Conservation (phyloP, 306 rosid genomes). For the Sphenostylis stenocarpa region DNA sequence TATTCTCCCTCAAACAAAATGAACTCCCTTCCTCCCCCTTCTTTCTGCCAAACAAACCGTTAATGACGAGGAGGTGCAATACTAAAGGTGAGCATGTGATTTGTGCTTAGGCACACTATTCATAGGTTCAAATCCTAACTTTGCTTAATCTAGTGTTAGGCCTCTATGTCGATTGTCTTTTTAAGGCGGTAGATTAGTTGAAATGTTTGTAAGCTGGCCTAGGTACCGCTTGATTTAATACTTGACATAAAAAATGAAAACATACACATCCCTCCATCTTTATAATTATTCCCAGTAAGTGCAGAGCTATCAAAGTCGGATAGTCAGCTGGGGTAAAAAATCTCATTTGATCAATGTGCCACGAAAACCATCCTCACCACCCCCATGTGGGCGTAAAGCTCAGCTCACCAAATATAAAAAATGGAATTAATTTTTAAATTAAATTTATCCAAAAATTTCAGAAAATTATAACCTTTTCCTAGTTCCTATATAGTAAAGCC, state of each 20-base stretch:
- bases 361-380: background rate
- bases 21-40: too few relatives aligned
- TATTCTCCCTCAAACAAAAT: too few relatives aligned
- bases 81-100: slow-evolving; percentile 8
- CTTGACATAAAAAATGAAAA: background rate
- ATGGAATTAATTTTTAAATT: background rate
- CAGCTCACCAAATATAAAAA: background rate
- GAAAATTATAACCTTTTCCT: background rate
- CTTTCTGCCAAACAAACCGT: too few relatives aligned
- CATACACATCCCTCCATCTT: background rate
- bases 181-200: background rate
- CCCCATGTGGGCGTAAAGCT: background rate
- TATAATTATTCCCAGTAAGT: background rate
- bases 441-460: background rate
- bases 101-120: background rate
- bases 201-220: background rate
- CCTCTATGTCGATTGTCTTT: background rate
- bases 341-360: background rate
- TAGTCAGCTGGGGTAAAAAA: background rate
- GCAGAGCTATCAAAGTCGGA: background rate
- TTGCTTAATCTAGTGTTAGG: background rate
- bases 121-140: background rate
- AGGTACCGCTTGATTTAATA: background rate
- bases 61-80: background rate
- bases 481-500: background rate